phyloP scores from a whole-genome alignment of 345 rosid species.

The Populus nigra region DNA sequence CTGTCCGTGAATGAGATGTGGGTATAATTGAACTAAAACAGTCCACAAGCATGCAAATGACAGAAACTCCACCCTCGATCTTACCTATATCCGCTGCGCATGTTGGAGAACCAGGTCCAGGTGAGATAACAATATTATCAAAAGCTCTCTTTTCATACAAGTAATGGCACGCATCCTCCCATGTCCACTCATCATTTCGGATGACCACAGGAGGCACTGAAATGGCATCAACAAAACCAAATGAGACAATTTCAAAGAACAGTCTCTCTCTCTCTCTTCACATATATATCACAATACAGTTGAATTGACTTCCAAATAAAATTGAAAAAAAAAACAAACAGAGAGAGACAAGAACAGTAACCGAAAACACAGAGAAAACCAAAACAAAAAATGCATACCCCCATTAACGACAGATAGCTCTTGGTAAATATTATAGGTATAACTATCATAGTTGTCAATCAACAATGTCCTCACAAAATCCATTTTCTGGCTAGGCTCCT shows the following conservation, averaged over 20 bases:
- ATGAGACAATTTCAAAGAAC: neutral
- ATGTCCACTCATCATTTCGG: conserved; percentile 75
- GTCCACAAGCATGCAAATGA: neutral
- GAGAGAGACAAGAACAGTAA: neutral
- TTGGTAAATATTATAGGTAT: conserved; percentile 87
- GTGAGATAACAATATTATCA: conserved; percentile 89
- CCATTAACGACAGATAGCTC: conserved; percentile 83
- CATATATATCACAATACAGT: neutral
- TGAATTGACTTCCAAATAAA: neutral
- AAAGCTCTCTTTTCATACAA: conserved; percentile 68
- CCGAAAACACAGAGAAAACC: neutral
- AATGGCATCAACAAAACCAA: conserved; percentile 6
- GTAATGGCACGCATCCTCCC: conserved; percentile 60
- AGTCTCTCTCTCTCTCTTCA: neutral
- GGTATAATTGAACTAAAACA: neutral
- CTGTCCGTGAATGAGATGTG: neutral
- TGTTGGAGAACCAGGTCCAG: conserved; percentile 95
- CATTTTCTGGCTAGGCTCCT: conserved; percentile 46
- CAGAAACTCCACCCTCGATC: neutral
- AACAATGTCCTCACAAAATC: conserved; percentile 78
- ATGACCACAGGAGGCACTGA: conserved; percentile 90
- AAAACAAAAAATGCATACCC: conserved; percentile 33
- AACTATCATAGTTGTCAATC: conserved; percentile 94
- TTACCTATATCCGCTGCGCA: conserved; percentile 80
- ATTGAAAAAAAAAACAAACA: too few species aligned